A percentile compares a stretch with the other conserved stretches of the same genome.
Conservation (phyloP, 1,284 basidiomycete species). For the Hemileia vastatrix region DNA sequence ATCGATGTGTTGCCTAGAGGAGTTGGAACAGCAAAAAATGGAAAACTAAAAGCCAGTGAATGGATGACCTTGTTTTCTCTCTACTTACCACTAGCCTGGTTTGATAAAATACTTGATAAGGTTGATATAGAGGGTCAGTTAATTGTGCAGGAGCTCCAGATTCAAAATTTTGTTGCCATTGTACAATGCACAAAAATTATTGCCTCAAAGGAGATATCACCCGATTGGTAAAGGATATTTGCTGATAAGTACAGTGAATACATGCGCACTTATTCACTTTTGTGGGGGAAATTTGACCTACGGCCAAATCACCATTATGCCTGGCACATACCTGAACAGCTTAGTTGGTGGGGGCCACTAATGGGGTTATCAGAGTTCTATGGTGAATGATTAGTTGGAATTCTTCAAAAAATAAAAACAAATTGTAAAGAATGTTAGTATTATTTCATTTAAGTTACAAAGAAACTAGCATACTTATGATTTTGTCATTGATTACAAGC, state of each 20-base stretch:
- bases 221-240: slow-evolving; percentile 1
- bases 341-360: slow-evolving; percentile 24
- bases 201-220: slow-evolving; percentile 1
- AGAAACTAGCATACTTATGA: too few relatives aligned
- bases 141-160: neutral
- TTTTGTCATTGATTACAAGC: neutral
- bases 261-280: neutral
- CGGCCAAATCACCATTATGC: slow-evolving; percentile 25
- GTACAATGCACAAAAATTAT: slow-evolving; percentile 21
- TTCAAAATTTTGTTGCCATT: slow-evolving; percentile 10
- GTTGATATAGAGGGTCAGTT: neutral
- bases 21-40: slow-evolving; percentile 21
- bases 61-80: slow-evolving; percentile 24
- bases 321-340: slow-evolving; percentile 22
- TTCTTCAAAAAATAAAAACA: slow-evolving; percentile 19
- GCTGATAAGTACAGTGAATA: slow-evolving; percentile 6
- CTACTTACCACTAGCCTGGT: slow-evolving; percentile 18
- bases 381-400: slow-evolving; percentile 18
- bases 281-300: neutral
- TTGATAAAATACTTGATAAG: slow-evolving; percentile 3
- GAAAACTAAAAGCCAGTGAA: slow-evolving; percentile 26
- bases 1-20: slow-evolving; percentile 19
- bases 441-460: too few relatives aligned
- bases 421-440: too few relatives aligned
- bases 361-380: slow-evolving; percentile 23